phyloP scores from a whole-genome alignment of 1,139 yeast genomes.

The Pichia sp. region DNA sequence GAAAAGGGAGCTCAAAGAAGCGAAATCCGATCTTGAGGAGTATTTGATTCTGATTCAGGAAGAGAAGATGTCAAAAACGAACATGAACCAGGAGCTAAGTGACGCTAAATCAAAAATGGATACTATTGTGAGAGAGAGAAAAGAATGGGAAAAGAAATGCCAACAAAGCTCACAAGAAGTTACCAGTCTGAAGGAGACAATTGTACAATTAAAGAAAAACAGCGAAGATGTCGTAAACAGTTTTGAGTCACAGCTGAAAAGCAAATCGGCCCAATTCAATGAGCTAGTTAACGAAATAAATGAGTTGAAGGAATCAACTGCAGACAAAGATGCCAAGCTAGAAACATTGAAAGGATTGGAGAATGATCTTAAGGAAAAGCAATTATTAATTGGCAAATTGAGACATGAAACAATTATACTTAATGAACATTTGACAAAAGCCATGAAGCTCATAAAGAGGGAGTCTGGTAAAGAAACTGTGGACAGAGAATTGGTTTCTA shows the following conservation, averaged over 20 bases:
- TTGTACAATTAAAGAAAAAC: constrained; percentile 30
- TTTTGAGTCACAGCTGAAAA: constrained; percentile 13
- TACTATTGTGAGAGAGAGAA: constrained; percentile 10
- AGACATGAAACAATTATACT: constrained; percentile 94
- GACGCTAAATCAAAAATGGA: constrained; percentile 38
- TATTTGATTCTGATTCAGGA: constrained; percentile 46
- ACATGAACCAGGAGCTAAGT: constrained; percentile 40
- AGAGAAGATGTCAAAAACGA: constrained; percentile 41
- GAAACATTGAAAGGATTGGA: constrained; percentile 38
- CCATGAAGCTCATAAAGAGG: constrained; percentile 75
- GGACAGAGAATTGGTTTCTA: constrained; percentile 84
- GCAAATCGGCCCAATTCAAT: constrained; percentile 14
- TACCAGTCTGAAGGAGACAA: constrained; percentile 22
- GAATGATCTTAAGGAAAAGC: constrained; percentile 64
- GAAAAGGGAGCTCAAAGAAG: constrained; percentile 35
- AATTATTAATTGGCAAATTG: constrained; percentile 76
- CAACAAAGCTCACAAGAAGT: constrained; percentile 10
- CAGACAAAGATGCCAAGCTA: constrained; percentile 29
- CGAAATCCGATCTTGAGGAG: constrained; percentile 44
- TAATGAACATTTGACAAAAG: constrained; percentile 91
- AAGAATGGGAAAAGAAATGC: constrained; percentile 11
- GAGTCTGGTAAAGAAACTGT: constrained; percentile 70
- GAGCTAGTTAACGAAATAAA: constrained; percentile 23
- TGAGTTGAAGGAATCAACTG: constrained; percentile 19
- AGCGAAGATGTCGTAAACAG: constrained; percentile 17